Conservation (phyloP, 2,329 filamentous ascomycete genomes). For the Beauveria sp. region DNA sequence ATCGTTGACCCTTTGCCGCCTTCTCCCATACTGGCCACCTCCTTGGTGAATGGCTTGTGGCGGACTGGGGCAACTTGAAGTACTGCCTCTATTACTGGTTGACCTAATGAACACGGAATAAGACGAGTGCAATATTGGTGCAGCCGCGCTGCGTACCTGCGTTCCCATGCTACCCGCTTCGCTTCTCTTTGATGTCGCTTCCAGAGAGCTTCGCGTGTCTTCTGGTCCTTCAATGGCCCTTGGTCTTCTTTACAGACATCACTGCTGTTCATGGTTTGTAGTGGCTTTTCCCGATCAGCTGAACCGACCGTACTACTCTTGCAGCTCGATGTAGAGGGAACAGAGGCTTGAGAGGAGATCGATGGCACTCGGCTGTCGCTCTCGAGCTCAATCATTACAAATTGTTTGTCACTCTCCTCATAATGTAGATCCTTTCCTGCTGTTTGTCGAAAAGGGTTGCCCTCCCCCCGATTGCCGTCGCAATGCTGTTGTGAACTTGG, state of each 20-base stretch:
- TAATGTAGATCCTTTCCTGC: neutral
- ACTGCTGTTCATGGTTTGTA: neutral
- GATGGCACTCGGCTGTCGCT: constrained; percentile 7
- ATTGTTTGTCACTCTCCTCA: no score
- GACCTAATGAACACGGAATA: neutral
- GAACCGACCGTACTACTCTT: neutral
- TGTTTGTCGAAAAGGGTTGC: neutral
- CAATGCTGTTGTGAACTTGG: neutral
- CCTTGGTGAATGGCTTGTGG: constrained; percentile 16
- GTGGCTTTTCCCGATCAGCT: neutral
- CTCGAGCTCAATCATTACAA: neutral
- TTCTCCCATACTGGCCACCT: neutral
- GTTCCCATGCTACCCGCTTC: constrained; percentile 1
- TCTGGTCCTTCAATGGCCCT: no score
- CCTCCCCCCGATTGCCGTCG: neutral
- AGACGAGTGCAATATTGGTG: neutral
- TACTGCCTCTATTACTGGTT: neutral
- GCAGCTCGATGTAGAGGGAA: constrained; percentile 2
- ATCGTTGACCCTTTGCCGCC: neutral
- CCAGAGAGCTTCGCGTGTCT: neutral
- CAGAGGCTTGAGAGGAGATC: neutral
- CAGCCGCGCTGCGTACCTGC: neutral
- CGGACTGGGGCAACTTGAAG: neutral
- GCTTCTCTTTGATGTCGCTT: neutral
- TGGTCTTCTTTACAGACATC: neutral